phyloP scores from a whole-genome alignment of 805 yeast species.

The Kurtzmaniella cleridarum region DNA sequence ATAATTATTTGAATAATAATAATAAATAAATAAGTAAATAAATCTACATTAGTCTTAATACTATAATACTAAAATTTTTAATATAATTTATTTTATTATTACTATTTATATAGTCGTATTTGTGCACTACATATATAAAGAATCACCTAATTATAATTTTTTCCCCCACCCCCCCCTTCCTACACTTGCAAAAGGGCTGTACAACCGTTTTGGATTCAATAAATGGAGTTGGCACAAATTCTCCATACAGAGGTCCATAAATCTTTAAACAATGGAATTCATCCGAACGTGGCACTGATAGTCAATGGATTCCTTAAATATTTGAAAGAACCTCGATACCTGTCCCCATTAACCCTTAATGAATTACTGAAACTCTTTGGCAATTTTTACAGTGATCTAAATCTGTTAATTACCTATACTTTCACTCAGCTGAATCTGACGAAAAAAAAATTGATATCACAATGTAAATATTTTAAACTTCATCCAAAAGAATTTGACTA shows the following conservation, averaged over 20 bases:
- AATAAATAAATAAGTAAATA: too few relatives aligned
- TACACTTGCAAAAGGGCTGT: background rate
- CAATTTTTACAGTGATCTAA: constrained; percentile 33
- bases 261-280: constrained; percentile 6
- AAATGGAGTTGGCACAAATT: background rate
- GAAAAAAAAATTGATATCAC: constrained; percentile 32
- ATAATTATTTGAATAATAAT: too few relatives aligned
- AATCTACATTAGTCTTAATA: too few relatives aligned
- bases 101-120: constrained; percentile 1
- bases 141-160: background rate
- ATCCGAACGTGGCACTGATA: constrained; percentile 23
- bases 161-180: background rate
- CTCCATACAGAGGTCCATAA: background rate
- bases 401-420: constrained; percentile 24
- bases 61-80: too few relatives aligned
- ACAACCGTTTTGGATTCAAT: background rate
- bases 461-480: constrained; percentile 21
- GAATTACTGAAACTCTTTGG: constrained; percentile 31
- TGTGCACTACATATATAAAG: background rate
- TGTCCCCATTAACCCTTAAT: constrained; percentile 30
- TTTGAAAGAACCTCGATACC: constrained; percentile 39
- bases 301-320: constrained; percentile 26
- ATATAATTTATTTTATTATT: background rate
- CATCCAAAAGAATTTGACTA: constrained; percentile 33
- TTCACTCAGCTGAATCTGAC: constrained; percentile 35